Percentiles rank a stretch among this genome's conserved stretches.
These are phyloP conservation scores for Ganoderma leucocontextum DNA, from an alignment of 1,284 basidiomycete genomes.

Conservation along the genomic window DNA sequence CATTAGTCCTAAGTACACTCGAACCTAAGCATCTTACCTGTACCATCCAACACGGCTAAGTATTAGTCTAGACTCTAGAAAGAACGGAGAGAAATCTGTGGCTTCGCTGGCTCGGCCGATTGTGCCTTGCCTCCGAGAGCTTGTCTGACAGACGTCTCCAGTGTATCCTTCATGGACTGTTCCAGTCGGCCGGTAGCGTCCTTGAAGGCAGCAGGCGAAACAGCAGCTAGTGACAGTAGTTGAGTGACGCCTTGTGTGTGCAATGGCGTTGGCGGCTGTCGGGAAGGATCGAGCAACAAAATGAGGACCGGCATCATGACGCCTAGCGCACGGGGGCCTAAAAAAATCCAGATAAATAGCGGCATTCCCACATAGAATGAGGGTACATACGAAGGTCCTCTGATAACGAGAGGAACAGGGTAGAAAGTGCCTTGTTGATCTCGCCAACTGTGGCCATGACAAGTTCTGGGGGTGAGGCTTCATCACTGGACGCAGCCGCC, in stretches of 20 bases:
- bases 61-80: constrained; percentile 50
- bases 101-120: constrained; percentile 56
- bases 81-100: constrained; percentile 82
- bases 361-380: constrained; percentile 3
- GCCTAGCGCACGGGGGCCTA: constrained; percentile 76
- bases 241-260: constrained; percentile 77
- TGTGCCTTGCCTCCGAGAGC: constrained; percentile 61
- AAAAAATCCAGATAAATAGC: constrained; percentile 15
- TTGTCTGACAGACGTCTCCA: constrained; percentile 85
- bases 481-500: constrained; percentile 65
- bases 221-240: constrained; percentile 79
- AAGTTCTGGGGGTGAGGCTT: constrained; percentile 60
- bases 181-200: constrained; percentile 83
- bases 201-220: constrained; percentile 84
- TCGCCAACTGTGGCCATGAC: constrained; percentile 76
- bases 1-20: constrained; percentile 27
- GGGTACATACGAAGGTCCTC: constrained; percentile 69
- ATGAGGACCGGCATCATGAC: constrained; percentile 84
- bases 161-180: constrained; percentile 60
- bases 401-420: constrained; percentile 65
- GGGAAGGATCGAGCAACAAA: constrained; percentile 71
- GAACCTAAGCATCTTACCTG: constrained; percentile 12
- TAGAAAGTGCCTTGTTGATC: constrained; percentile 82
- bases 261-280: constrained; percentile 54
- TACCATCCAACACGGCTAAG: constrained; percentile 8